A percentile compares a stretch with the other conserved stretches of the same genome.
These are phyloP conservation scores for Ascosphaera aggregata DNA, from an alignment of 2,329 filamentous ascomycete genomes.

Conservation along the genomic window DNA sequence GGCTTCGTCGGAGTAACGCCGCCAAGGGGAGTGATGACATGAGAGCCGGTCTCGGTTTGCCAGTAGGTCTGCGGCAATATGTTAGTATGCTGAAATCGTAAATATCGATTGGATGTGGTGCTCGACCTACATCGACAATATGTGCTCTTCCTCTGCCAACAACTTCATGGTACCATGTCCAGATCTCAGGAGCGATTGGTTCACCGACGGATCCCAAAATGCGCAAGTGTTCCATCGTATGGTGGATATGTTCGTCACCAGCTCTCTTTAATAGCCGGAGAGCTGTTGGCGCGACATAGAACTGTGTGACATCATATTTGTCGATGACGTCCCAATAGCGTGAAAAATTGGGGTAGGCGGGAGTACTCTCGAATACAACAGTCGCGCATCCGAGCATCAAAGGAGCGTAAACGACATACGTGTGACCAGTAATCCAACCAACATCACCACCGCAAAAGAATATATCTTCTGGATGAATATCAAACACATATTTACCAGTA, in stretches of 20 bases:
- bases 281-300: slow-evolving; percentile 93
- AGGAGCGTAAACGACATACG: slow-evolving; percentile 93
- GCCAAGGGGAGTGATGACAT: slow-evolving; percentile 83
- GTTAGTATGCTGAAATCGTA: background rate
- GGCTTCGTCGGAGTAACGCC: slow-evolving; percentile 94
- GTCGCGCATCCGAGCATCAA: slow-evolving; percentile 81
- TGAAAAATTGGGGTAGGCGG: slow-evolving; percentile 92
- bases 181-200: slow-evolving; percentile 91
- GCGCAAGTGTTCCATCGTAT: slow-evolving; percentile 69
- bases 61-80: slow-evolving; percentile 98
- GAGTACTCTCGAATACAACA: slow-evolving; percentile 93
- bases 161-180: slow-evolving; percentile 98
- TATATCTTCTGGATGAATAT: slow-evolving; percentile 78
- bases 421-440: slow-evolving; percentile 97
- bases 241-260: slow-evolving; percentile 76
- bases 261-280: slow-evolving; percentile 85
- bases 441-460: slow-evolving; percentile 98
- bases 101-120: background rate
- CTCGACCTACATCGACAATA: slow-evolving; percentile 60
- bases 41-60: slow-evolving; percentile 96
- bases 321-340: slow-evolving; percentile 98
- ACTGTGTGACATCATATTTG: slow-evolving; percentile 86
- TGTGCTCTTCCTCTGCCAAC: slow-evolving; percentile 88
- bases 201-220: slow-evolving; percentile 90
- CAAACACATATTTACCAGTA: slow-evolving; percentile 97